phyloP scores from a whole-genome alignment of 2,329 filamentous ascomycete genomes.

The Aspergillus carbonarius region DNA sequence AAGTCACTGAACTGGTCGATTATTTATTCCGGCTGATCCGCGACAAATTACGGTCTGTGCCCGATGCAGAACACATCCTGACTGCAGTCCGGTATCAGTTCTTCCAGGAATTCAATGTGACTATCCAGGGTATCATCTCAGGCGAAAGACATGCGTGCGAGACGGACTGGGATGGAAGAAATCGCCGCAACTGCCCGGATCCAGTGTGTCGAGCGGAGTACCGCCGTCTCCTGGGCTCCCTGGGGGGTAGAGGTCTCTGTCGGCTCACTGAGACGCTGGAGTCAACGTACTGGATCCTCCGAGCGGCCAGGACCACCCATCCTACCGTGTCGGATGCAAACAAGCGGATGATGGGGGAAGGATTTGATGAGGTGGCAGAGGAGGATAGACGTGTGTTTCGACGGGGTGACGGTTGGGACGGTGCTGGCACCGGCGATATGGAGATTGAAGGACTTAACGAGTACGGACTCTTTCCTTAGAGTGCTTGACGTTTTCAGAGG shows the following conservation, averaged over 20 bases:
- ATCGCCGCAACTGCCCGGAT: constrained; percentile 27
- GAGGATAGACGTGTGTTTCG: constrained; percentile 27
- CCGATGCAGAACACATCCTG: constrained; percentile 20
- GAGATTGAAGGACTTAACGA: constrained; percentile 30
- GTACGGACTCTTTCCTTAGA: background rate
- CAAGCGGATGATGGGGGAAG: constrained; percentile 28
- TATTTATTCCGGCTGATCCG: constrained; percentile 38
- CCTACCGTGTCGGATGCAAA: constrained; percentile 22
- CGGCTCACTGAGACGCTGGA: constrained; percentile 26
- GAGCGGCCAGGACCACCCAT: constrained; percentile 32
- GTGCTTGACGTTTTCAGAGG: too few relatives aligned
- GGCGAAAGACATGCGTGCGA: constrained; percentile 32
- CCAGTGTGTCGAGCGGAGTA: constrained; percentile 26
- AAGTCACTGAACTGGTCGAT: constrained; percentile 24
- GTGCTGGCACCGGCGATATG: constrained; percentile 29
- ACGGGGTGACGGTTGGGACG: constrained; percentile 38
- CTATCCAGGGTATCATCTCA: constrained; percentile 14
- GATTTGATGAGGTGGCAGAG: constrained; percentile 26
- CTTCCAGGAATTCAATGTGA: constrained; percentile 21
- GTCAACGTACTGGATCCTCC: constrained; percentile 31
- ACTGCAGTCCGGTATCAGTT: constrained; percentile 27
- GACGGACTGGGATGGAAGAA: constrained; percentile 33
- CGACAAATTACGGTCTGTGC: constrained; percentile 25
- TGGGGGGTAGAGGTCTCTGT: constrained; percentile 17
- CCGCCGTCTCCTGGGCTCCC: constrained; percentile 17